phyloP scores from a whole-genome alignment of 2,329 filamentous ascomycete species.

The Hymenoscyphus occultus region DNA sequence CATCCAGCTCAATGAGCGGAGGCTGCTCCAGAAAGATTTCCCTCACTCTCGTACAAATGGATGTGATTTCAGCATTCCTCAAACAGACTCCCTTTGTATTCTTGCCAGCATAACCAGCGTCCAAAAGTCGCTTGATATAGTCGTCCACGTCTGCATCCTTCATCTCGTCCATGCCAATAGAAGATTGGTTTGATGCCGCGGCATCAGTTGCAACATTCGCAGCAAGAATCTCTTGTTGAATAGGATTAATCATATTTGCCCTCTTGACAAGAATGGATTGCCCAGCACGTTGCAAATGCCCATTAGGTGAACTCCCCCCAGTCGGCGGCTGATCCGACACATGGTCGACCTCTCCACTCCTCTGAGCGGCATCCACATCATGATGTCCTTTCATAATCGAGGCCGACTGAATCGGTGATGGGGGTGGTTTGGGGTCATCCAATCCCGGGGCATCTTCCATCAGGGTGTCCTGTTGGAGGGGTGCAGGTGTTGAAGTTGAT shows the following conservation, averaged over 20 bases:
- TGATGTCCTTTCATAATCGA: slow-evolving; percentile 71
- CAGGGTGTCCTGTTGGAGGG: slow-evolving; percentile 21
- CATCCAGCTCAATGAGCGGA: slow-evolving; percentile 84
- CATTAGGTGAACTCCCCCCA: slow-evolving; percentile 56
- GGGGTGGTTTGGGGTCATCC: slow-evolving; percentile 61
- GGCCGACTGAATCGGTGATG: slow-evolving; percentile 81
- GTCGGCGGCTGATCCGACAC: slow-evolving; percentile 88
- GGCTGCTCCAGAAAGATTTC: slow-evolving; percentile 91
- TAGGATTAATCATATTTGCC: slow-evolving; percentile 65
- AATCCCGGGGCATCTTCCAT: slow-evolving; percentile 47
- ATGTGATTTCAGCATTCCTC: slow-evolving; percentile 95
- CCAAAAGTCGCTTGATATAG: slow-evolving; percentile 90
- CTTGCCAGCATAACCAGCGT: slow-evolving; percentile 93
- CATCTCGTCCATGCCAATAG: slow-evolving; percentile 83
- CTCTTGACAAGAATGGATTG: slow-evolving; percentile 83
- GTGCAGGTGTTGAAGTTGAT: slow-evolving; percentile 2
- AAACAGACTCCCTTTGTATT: slow-evolving; percentile 96
- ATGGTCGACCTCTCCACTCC: slow-evolving; percentile 86
- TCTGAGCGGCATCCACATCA: slow-evolving; percentile 76
- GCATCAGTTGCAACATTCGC: slow-evolving; percentile 44
- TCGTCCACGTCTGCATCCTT: slow-evolving; percentile 95
- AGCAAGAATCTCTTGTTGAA: slow-evolving; percentile 46
- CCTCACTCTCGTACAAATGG: slow-evolving; percentile 84
- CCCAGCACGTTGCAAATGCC: slow-evolving; percentile 66
- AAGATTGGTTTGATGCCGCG: slow-evolving; percentile 41